Percentiles rank a stretch among this genome's conserved stretches.
These are phyloP conservation scores for Neckera pumila DNA, from an alignment of 225 moss, liverwort and hornwort genomes.

Conservation along the genomic window DNA sequence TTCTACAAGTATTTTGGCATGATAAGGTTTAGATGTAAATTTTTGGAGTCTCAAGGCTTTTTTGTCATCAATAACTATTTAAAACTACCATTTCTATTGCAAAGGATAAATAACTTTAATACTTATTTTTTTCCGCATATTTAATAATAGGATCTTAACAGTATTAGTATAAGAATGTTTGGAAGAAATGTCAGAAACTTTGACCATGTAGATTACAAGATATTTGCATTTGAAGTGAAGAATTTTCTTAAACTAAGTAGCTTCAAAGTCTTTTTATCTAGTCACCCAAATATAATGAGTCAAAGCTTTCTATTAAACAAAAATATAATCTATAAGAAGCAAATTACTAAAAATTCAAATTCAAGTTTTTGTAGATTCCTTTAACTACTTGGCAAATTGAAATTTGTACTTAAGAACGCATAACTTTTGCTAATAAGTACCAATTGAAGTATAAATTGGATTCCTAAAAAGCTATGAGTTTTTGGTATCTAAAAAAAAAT, in stretches of 20 bases:
- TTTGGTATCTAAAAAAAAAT: too few species aligned
- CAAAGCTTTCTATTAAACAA: accelerated
- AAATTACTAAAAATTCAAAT: background rate
- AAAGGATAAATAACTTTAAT: background rate
- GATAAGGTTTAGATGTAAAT: background rate
- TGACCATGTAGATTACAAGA: too few species aligned
- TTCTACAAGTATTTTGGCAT: accelerated
- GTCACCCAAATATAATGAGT: background rate
- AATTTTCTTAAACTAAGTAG: too few species aligned
- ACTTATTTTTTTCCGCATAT: too few species aligned
- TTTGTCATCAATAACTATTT: background rate
- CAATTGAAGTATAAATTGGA: too few species aligned
- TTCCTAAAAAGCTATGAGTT: too few species aligned
- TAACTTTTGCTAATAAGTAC: accelerated
- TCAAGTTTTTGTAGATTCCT: background rate
- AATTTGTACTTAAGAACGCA: background rate
- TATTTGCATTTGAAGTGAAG: background rate
- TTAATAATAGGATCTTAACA: background rate
- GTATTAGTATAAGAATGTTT: accelerated
- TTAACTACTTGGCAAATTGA: too few species aligned
- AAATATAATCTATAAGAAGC: background rate
- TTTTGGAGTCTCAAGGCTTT: background rate
- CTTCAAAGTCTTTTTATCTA: too few species aligned
- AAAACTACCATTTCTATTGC: background rate
- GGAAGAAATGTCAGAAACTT: background rate